Evolutionary conservation across 176 grass and related monocot genomes (phyloP).

Genomic region (Raddia distichophylla): DNA sequence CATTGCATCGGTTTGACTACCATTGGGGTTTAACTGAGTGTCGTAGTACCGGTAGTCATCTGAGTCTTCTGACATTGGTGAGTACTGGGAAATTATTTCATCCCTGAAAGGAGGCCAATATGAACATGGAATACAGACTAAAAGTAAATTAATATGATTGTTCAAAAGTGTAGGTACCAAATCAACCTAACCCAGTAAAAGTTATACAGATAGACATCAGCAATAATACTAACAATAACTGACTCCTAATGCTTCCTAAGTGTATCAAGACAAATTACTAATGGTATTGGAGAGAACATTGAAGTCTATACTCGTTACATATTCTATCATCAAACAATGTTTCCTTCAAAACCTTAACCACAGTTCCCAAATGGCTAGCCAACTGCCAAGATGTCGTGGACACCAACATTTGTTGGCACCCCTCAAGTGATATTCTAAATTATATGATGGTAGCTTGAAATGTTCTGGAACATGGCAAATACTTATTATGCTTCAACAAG

Average conservation of each 20-base stretch:
- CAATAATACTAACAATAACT: constrained; percentile 14
- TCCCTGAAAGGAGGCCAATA: constrained; percentile 63
- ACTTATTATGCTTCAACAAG: constrained; percentile 2
- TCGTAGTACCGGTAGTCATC: constrained; percentile 80
- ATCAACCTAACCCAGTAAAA: background rate
- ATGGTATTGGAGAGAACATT: background rate
- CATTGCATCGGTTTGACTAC: constrained; percentile 52
- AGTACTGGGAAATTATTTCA: constrained; percentile 82
- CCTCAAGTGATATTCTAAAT: constrained; percentile 8
- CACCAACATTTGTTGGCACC: constrained; percentile 10
- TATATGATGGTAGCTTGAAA: constrained; percentile 32
- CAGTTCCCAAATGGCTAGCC: constrained; percentile 25
- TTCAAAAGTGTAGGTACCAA: constrained; percentile 2
- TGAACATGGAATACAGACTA: background rate
- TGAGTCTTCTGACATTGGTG: constrained; percentile 97
- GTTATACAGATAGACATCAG: background rate
- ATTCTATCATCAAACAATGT: constrained; percentile 18
- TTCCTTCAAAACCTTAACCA: background rate
- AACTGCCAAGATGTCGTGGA: background rate
- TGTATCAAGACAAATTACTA: background rate
- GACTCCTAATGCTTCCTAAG: background rate
- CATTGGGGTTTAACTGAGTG: constrained; percentile 55
- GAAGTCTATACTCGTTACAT: background rate
- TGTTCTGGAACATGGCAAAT: constrained; percentile 15
- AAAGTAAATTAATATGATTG: background rate